phyloP scores from a whole-genome alignment of 305 asterid genomes.

The Solanum hybrid region DNA sequence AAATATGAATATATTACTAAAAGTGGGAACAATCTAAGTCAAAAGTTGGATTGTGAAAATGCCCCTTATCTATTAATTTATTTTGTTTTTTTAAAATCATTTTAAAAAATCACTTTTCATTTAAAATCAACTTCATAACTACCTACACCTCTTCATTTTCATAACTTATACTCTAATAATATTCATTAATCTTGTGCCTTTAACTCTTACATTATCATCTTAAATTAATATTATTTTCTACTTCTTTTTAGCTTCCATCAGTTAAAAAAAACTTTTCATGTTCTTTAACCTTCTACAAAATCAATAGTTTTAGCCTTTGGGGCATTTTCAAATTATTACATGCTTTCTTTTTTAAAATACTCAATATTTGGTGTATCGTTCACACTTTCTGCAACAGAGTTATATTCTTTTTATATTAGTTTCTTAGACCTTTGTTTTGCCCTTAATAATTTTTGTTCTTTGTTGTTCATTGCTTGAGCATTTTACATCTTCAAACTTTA shows the following conservation, averaged over 20 bases:
- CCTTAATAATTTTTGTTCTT: background rate
- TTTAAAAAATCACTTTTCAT: background rate
- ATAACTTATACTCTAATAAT: background rate
- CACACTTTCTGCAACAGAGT: background rate
- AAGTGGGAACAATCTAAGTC: background rate
- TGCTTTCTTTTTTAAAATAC: background rate
- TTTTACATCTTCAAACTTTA: background rate
- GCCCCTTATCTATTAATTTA: background rate
- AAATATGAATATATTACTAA: background rate
- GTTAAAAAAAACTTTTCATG: background rate
- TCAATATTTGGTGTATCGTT: background rate
- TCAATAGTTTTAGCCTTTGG: background rate
- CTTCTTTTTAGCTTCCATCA: background rate
- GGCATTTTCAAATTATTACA: background rate
- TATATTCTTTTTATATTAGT: background rate
- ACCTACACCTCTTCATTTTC: background rate
- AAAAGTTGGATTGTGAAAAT: background rate
- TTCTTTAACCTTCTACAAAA: background rate
- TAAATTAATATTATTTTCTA: too few relatives aligned
- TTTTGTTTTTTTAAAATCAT: background rate
- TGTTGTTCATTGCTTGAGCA: background rate
- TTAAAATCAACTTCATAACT: background rate
- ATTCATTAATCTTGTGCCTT: background rate
- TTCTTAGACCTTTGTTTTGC: background rate
- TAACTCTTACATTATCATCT: background rate